Evolutionary conservation across 371 early-diverging fungal genomes (phyloP).

Genomic region (Actinomortierella ambigua): DNA sequence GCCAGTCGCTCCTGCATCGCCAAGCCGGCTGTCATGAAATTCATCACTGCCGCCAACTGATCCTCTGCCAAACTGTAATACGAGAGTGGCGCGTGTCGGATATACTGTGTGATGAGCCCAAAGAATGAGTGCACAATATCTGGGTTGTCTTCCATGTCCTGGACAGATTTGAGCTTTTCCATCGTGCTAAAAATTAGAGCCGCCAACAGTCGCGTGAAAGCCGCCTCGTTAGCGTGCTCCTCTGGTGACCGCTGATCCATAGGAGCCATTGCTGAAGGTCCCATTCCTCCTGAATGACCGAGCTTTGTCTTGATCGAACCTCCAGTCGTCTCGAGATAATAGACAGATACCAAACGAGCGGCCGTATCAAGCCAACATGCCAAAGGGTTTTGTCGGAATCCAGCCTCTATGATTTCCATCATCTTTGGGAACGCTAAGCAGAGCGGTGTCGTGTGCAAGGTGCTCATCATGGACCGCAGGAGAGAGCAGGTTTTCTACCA

Average conservation of each 20-base stretch:
- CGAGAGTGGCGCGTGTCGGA: slow-evolving; percentile 58
- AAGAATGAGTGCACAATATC: slow-evolving; percentile 53
- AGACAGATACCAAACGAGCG: slow-evolving; percentile 58
- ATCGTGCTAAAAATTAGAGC: slow-evolving; percentile 53
- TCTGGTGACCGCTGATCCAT: slow-evolving; percentile 11
- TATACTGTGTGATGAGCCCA: slow-evolving; percentile 59
- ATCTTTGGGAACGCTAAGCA: slow-evolving; percentile 52
- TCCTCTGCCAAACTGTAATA: slow-evolving; percentile 59
- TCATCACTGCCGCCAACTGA: slow-evolving; percentile 55
- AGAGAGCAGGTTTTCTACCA: slow-evolving; percentile 52
- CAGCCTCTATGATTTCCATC: slow-evolving; percentile 44
- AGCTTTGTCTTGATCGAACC: slow-evolving; percentile 29
- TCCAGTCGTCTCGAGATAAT: slow-evolving; percentile 54
- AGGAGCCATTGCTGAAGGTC: neutral
- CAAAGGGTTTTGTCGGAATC: slow-evolving; percentile 50
- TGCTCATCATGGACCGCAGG: slow-evolving; percentile 58
- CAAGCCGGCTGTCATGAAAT: slow-evolving; percentile 61
- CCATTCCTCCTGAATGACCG: neutral
- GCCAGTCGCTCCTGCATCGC: slow-evolving; percentile 67
- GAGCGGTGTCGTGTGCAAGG: slow-evolving; percentile 51
- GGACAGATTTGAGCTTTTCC: slow-evolving; percentile 53
- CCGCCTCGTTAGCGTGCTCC: slow-evolving; percentile 32
- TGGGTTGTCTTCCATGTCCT: slow-evolving; percentile 55
- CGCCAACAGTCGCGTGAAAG: slow-evolving; percentile 50
- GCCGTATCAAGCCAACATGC: slow-evolving; percentile 65